These are phyloP conservation scores for Phalaenopsis aphrodite DNA, from an alignment of 106 monocot species.

Conservation along the genomic window DNA sequence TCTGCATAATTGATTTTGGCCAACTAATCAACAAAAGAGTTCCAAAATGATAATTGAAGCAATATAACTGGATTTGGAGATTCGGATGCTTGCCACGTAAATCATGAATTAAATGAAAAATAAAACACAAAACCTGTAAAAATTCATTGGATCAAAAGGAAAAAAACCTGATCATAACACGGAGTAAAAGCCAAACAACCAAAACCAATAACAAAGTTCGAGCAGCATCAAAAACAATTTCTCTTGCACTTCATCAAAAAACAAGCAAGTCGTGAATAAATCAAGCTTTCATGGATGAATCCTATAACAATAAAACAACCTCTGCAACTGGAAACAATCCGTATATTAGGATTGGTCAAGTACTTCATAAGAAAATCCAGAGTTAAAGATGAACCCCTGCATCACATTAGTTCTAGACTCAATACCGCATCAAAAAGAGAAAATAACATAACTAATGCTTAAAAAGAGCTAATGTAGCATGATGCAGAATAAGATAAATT, in stretches of 20 bases:
- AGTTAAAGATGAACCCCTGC: not conserved
- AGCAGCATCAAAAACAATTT: not conserved
- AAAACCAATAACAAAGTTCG: not conserved
- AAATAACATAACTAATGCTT: not conserved
- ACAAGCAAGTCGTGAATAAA: not conserved
- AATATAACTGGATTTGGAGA: constrained; percentile 1
- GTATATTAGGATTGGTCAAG: too few relatives aligned
- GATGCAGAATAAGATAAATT: not conserved
- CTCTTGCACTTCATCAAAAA: not conserved
- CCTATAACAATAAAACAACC: not conserved
- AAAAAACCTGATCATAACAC: not conserved
- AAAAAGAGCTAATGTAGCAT: not conserved
- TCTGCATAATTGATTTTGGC: not conserved
- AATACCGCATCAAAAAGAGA: not conserved
- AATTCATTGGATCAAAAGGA: not conserved
- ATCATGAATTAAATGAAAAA: not conserved
- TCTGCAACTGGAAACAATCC: not conserved
- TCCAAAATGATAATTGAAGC: not conserved
- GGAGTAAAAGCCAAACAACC: not conserved
- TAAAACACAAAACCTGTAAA: not conserved
- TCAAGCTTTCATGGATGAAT: not conserved
- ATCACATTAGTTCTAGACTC: not conserved
- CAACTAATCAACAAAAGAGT: not conserved
- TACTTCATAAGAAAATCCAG: too few relatives aligned
- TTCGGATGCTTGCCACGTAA: not conserved